Base-by-base conservation (phyloP, 768 basidiomycete genomes). In the Asterophora parasitica region DNA sequence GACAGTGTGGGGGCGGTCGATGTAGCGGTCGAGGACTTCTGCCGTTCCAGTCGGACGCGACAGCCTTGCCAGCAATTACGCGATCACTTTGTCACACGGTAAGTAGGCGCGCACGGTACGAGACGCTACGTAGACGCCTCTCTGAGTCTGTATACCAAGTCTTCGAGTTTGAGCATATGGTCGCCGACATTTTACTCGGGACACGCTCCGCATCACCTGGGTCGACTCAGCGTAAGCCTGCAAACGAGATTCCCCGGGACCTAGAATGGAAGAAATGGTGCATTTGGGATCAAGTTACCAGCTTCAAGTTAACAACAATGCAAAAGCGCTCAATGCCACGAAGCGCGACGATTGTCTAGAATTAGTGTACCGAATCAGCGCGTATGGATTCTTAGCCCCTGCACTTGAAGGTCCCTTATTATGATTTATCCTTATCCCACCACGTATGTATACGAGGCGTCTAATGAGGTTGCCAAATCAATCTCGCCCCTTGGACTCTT, bases 331-430 rank as follows among this genome's bases (percentile, higher is more conserved):
- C 28, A 30, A 27, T 26, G 23, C 39, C 19, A 41, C 23, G 7
- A 26, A 27, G 8, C 26, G 12, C 9, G 7, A 41, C 12, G 4
- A 41, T 10, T 7, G 9, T 15, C 26, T n/a, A n/a, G 15, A 19
- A 19, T 12, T 41, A 36, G 39, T 4, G 11, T 7, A n/a, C n/a
- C n/a, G n/a, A n/a, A 19, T 12, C 5, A 34, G 34, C n/a, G 31
- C 31, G 32, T 44, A 44, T 19, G 19, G 6, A 33, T 41, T 31
- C 16, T 26, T 39, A 10, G 32, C 77, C 76, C 51, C 74, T 80
- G 57, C 78, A 72, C 58, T 79, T 79, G 67, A 81, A 79, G 43
- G 77, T 75, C n/a, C 76, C 75, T n/a, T n/a, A n/a, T n/a, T n/a
- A n/a, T n/a, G n/a, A n/a, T n/a, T n/a, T n/a, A n/a, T n/a, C n/a